Base-by-base conservation (phyloP, 2,329 filamentous ascomycete species). In the Tympanopsis confertula region DNA sequence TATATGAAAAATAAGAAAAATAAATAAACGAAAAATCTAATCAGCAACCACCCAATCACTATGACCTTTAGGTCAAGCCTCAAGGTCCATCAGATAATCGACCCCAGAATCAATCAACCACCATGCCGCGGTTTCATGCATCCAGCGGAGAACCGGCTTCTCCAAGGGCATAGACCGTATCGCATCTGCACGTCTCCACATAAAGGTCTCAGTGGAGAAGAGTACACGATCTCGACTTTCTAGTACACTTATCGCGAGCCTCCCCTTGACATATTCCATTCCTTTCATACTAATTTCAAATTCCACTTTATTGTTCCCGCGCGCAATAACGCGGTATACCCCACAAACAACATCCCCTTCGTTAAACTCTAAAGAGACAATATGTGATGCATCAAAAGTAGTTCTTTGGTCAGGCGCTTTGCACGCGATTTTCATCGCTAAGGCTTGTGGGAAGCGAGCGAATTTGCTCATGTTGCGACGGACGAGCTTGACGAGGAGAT, bases 21-120 rank as follows among this genome's bases (percentile, higher is more conserved):
- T n/a, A n/a, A n/a, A n/a, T n/a, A n/a, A n/a, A n/a, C n/a, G n/a
- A n/a, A n/a, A n/a, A n/a, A n/a, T n/a, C n/a, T n/a, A n/a, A n/a
- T n/a, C n/a, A n/a, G n/a, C n/a, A n/a, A n/a, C n/a, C n/a, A n/a
- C n/a, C n/a, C n/a, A n/a, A n/a, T n/a, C n/a, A n/a, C n/a, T n/a
- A n/a, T n/a, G n/a, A n/a, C n/a, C n/a, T n/a, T n/a, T n/a, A n/a
- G n/a, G n/a, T n/a, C n/a, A n/a, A n/a, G n/a, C n/a, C n/a, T 49
- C 46, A 37, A 51, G 19, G 19, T 47, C 47, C 37, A 40, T 45
- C 43, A 58, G 24, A 48, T 54, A 58, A 17, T 36, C 36, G 15
- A 52, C 45, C 4, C 55, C 55, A 7, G 53, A 55, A 39, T 55
- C 54, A 38, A 58, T 37, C 39, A 59, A 45, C 54, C 54, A 58